phyloP scores from a whole-genome alignment of 2,329 filamentous ascomycete genomes.

The Fusarium tricinctum region DNA sequence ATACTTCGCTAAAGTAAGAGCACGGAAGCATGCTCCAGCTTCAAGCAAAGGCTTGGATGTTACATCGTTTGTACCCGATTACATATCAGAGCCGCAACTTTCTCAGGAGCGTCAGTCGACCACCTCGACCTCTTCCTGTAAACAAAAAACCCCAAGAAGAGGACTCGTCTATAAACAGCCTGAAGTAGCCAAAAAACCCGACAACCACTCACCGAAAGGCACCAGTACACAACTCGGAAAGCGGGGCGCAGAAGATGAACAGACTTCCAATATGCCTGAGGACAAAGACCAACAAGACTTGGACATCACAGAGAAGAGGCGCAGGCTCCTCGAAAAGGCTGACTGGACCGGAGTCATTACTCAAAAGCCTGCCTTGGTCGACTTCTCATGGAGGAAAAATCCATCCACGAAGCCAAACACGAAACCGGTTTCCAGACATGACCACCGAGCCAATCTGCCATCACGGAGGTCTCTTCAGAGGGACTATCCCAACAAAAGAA shows the following conservation, averaged over 20 bases:
- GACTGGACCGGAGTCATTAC: constrained; percentile 53
- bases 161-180: constrained; percentile 26
- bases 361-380: constrained; percentile 50
- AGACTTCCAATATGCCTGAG: background rate
- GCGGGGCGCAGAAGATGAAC: background rate
- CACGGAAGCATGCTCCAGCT: constrained; percentile 35
- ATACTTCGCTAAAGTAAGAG: constrained; percentile 57
- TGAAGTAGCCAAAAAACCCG: background rate
- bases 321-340: constrained; percentile 45
- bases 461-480: background rate
- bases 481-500: background rate
- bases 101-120: background rate
- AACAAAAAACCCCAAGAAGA: constrained; percentile 21
- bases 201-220: background rate
- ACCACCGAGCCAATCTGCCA: background rate
- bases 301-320: constrained; percentile 46
- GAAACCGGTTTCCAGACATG: constrained; percentile 6
- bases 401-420: background rate
- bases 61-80: constrained; percentile 49
- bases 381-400: constrained; percentile 37
- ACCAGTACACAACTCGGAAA: background rate
- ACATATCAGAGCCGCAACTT: constrained; percentile 36
- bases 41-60: constrained; percentile 11
- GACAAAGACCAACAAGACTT: constrained; percentile 2
- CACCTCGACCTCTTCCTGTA: constrained; percentile 13